phyloP scores from a whole-genome alignment of 306 rosid genomes.

The Prunus campanulata region DNA sequence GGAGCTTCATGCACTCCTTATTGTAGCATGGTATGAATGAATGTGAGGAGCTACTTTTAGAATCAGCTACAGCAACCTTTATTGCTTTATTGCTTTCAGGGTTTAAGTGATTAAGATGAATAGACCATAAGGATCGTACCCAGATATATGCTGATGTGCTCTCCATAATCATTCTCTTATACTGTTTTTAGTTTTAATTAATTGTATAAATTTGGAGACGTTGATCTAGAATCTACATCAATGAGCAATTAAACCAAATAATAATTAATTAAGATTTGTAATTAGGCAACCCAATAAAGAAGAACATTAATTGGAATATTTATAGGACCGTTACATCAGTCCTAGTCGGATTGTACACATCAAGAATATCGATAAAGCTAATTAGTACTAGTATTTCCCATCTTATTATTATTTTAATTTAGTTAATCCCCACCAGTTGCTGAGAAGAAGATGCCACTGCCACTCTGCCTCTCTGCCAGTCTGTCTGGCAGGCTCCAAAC shows the following conservation, averaged over 20 bases:
- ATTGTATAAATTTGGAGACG: constrained; percentile 5
- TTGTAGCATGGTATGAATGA: no score
- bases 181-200: background rate
- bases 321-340: constrained; percentile 12
- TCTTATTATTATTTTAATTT: constrained; percentile 1
- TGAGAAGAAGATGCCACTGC: constrained; percentile 12
- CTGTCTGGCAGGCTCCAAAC: constrained; percentile 15
- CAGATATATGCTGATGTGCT: constrained; percentile 5
- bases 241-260: constrained; percentile 3
- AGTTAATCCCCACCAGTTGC: constrained; percentile 14
- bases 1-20: background rate
- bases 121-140: background rate
- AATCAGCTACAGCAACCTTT: no score
- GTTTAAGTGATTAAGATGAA: background rate
- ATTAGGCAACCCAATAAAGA: constrained; percentile 7
- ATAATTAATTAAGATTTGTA: constrained; percentile 4
- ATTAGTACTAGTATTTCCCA: background rate
- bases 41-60: no score
- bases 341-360: constrained; percentile 22
- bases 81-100: no score
- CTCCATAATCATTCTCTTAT: background rate
- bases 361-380: constrained; percentile 20
- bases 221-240: constrained; percentile 8
- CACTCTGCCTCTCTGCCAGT: no score
- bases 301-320: constrained; percentile 13